Conservation (phyloP, 805 yeast species). For the Metschnikowia orientalis region DNA sequence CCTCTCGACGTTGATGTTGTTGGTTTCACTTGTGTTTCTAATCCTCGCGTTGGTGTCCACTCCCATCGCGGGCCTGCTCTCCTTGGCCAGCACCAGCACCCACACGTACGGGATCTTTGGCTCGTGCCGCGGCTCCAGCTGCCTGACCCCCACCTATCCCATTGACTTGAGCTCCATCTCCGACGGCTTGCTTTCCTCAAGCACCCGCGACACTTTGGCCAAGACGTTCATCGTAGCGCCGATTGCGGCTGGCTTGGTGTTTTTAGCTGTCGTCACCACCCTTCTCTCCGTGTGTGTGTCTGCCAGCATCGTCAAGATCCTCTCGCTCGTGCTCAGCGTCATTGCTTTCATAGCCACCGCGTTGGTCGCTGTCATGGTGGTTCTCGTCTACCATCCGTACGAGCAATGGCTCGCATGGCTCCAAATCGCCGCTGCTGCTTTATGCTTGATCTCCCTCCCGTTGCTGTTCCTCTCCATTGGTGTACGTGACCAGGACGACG, state of each 20-base stretch:
- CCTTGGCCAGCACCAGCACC: slow-evolving; percentile 44
- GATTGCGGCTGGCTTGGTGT: slow-evolving; percentile 59
- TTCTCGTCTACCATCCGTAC: slow-evolving; percentile 60
- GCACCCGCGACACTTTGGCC: slow-evolving; percentile 49
- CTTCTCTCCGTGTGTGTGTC: slow-evolving; percentile 24
- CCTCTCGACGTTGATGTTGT: slow-evolving; percentile 37
- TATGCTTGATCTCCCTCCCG: slow-evolving; percentile 50
- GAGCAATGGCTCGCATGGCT: slow-evolving; percentile 72
- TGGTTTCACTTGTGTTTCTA: slow-evolving; percentile 58
- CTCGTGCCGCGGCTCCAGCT: slow-evolving; percentile 43
- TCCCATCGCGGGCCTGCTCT: slow-evolving; percentile 51
- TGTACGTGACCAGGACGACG: slow-evolving; percentile 22
- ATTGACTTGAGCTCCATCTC: slow-evolving; percentile 28
- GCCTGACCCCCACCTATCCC: slow-evolving; percentile 45
- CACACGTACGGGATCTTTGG: slow-evolving; percentile 65
- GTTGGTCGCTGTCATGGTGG: slow-evolving; percentile 48
- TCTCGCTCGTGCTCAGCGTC: slow-evolving; percentile 43
- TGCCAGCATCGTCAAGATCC: slow-evolving; percentile 22
- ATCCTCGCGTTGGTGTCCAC: slow-evolving; percentile 57
- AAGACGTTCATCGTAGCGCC: slow-evolving; percentile 59
- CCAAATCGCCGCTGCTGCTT: slow-evolving; percentile 60
- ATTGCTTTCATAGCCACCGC: slow-evolving; percentile 53
- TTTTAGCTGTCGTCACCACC: slow-evolving; percentile 30
- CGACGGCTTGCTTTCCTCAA: slow-evolving; percentile 47
- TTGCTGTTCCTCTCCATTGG: slow-evolving; percentile 36